Base-by-base conservation (phyloP, 2,329 filamentous ascomycete genomes). In the Pseudocercospora musae region DNA sequence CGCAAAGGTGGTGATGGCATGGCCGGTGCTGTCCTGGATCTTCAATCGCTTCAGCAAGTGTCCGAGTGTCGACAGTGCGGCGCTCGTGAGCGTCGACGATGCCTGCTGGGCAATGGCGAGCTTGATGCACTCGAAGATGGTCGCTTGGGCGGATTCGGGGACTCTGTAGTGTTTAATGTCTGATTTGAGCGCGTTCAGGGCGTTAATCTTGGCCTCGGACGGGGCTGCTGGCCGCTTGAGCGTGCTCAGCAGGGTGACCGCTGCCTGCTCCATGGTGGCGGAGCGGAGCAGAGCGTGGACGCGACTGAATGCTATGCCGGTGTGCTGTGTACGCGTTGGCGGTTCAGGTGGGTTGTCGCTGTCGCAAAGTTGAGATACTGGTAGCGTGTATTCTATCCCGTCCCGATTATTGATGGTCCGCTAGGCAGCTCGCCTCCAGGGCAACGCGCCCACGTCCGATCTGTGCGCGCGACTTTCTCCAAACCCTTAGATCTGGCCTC, bases 131-230 rank as follows among this genome's bases (percentile, higher is more conserved):
- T 97, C 92, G 78, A 96, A 96, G 66, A 96, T 86, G 62, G 86
- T 82, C 25, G 86, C 78, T 70, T 96, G 85, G 71, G 84, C 84
- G 59, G 78, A 78, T 68, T 96, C 91, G 64, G 92, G 91, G 50
- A 96, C 91, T 79, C 92, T 92, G 75, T 90, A 89, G 77, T 96
- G 92, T 77, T 96, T 96, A 82, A 96, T 96, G 75, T 87, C 86
- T 48, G 90, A 92, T 78, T 96, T 96, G 77, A 93, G 81, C 71
- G 81, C 83, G 63, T 87, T 90, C 70, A 96, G 85, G 58, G 85
- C 84, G 67, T 86, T 81, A 66, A 92, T 83, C 74, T 92, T 92
- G 57, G 82, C 78, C 71, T 93, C 89, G 70, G 91, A 81, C 54
- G 86, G 83, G 40, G 84, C 82, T 70, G 91, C 89, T 69, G 85